Base-by-base conservation (phyloP, 768 basidiomycete species). In the Phlegmacium glaucopus region DNA sequence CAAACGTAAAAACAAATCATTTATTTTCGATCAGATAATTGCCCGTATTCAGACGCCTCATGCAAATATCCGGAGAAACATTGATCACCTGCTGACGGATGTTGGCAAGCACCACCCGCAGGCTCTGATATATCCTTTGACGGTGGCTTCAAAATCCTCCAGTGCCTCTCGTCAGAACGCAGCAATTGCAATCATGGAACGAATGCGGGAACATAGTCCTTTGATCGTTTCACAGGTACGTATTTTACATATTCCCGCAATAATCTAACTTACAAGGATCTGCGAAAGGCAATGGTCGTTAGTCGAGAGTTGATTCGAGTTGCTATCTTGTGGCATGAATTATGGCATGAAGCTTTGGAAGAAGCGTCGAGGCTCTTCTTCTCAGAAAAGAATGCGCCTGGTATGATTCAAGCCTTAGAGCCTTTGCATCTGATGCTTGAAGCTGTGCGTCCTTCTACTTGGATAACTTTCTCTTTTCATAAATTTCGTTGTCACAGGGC, bases 261-360 rank as follows among this genome's bases (percentile, higher is more conserved):
- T 11, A 7, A 36, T 22, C 35, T 16, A 34, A 39, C 22, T 16
- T 36, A 46, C 10, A 37, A 35, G 34, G 12, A 34, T 16, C n/a
- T 40, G 51, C 46, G 32, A 47, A 9, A 93, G 83, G 94, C 94
- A 9, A 71, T 85, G 39, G 62, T 95, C 18, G 92, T 99, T 65
- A 91, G 91, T 61, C 84, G 89, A 26, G 96, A 99, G 63, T 78
- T 99, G 30, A 97, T 98, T 49, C 86, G 96, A 15, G 91, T 98
- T 6, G 95, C 96, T 6, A 98, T 99, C 50, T 72, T 99, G 9
- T 99, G 96, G 96, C 94, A 98, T 57, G 96, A 99, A 64, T 73
- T 94, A 53, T 99, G 96, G 96, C 94, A 97, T 58, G 96, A 99
- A 69, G 94, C 92, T 13, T 74, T 99, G 16, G 96, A 99, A 69